Conservation (phyloP, 2,329 filamentous ascomycete species). For the Fusarium virguliforme region DNA sequence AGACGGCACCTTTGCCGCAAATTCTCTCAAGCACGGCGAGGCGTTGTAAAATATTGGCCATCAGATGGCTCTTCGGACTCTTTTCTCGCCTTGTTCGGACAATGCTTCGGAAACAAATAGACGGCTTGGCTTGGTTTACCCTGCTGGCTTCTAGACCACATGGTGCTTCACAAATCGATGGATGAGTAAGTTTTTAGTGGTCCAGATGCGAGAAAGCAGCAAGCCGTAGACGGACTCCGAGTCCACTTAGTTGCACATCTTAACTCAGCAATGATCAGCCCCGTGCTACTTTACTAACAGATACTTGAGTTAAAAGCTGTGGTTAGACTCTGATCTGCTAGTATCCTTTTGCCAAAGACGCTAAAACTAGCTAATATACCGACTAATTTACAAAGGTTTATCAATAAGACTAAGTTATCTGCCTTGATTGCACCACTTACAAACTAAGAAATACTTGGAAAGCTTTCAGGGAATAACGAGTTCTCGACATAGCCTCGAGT, state of each 20-base stretch:
- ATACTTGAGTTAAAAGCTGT: neutral
- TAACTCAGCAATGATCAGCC: neutral
- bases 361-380: neutral
- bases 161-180: neutral
- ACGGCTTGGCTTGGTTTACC: neutral
- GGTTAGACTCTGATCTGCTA: neutral
- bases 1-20: neutral
- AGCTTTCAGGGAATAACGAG: no score
- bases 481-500: no score
- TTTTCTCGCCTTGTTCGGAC: neutral
- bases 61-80: neutral
- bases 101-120: neutral
- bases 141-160: neutral
- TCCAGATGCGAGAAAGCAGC: no score
- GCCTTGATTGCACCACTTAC: no score
- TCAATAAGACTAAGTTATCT: no score
- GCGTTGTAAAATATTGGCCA: no score
- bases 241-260: no score
- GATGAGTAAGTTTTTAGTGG: neutral
- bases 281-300: neutral
- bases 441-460: no score
- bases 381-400: no score
- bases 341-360: neutral
- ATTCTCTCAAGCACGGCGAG: neutral
- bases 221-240: no score